These are phyloP conservation scores for Aureobasidium subglaciale DNA, from an alignment of 2,329 filamentous ascomycete genomes.

Conservation along the genomic window DNA sequence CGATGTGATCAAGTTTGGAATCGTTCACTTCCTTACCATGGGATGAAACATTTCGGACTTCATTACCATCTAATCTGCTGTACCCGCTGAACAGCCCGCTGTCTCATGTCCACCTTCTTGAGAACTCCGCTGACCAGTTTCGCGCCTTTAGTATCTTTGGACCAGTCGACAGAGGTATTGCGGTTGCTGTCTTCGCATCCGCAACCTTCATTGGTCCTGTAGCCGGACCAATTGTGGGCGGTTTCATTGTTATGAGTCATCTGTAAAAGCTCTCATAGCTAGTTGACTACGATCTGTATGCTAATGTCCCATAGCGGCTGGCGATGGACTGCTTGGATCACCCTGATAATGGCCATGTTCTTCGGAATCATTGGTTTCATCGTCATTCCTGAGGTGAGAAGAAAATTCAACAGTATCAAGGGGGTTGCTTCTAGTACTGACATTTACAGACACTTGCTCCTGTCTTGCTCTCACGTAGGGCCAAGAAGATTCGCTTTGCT, in stretches of 20 bases:
- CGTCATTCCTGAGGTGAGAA: conserved; percentile 42
- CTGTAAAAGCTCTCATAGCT: background rate
- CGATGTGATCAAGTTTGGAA: no score
- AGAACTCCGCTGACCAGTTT: background rate
- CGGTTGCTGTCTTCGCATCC: conserved; percentile 42
- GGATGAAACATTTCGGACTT: no score
- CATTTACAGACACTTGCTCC: conserved; percentile 45
- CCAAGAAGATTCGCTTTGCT: conserved; percentile 52
- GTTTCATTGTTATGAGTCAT: conserved; percentile 36
- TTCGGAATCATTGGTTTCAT: conserved; percentile 39
- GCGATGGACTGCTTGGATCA: conserved; percentile 53
- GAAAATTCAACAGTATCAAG: conserved; percentile 24
- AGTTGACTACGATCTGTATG: background rate
- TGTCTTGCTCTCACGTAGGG: conserved; percentile 54
- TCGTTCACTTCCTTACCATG: no score
- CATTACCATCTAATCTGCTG: no score
- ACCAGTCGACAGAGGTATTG: conserved; percentile 35
- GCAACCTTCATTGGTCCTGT: conserved; percentile 42
- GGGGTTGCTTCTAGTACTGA: background rate
- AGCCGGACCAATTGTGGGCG: conserved; percentile 43
- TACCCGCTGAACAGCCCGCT: no score
- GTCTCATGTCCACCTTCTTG: conserved; percentile 18
- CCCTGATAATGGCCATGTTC: conserved; percentile 41
- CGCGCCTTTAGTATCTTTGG: conserved; percentile 29
- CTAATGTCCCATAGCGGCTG: conserved; percentile 38